Conservation (phyloP, 2,329 filamentous ascomycete genomes). For the Xenoacremonium recifei region DNA sequence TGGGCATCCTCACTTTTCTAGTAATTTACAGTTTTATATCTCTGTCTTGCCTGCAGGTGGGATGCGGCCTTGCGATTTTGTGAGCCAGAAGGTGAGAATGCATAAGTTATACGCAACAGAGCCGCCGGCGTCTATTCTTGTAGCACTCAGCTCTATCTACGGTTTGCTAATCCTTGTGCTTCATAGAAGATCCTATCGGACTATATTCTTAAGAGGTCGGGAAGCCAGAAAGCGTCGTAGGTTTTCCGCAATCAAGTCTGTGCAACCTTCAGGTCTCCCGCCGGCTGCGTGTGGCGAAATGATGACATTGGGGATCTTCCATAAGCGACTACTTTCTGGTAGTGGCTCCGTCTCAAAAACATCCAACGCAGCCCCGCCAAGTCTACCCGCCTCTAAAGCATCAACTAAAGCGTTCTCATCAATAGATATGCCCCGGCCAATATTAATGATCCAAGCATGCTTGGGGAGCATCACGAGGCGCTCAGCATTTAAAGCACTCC, state of each 20-base stretch:
- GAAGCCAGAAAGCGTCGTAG: conserved; percentile 57
- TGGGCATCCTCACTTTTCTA: no score
- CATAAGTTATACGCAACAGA: no score
- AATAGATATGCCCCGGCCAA: conserved; percentile 47
- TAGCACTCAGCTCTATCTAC: no score
- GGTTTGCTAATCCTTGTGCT: no score
- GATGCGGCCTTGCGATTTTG: no score
- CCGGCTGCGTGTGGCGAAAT: conserved; percentile 59
- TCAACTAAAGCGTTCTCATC: conserved; percentile 49
- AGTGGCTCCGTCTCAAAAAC: conserved; percentile 48
- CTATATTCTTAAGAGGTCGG: conserved; percentile 58
- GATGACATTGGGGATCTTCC: conserved; percentile 50
- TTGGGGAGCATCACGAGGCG: conserved; percentile 52
- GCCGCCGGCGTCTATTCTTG: no score
- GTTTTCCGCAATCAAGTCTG: conserved; percentile 60
- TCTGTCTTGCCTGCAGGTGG: no score
- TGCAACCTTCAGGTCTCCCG: conserved; percentile 58
- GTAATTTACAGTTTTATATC: no score
- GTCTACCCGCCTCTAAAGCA: conserved; percentile 40
- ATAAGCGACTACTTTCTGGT: conserved; percentile 42
- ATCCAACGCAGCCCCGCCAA: conserved; percentile 51
- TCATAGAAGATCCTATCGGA: conserved; percentile 16
- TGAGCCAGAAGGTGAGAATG: no score
- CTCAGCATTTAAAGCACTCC: conserved; percentile 53
- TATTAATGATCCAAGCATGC: conserved; percentile 57